phyloP scores from a whole-genome alignment of 768 basidiomycete genomes.

The Collybiopsis luxurians region DNA sequence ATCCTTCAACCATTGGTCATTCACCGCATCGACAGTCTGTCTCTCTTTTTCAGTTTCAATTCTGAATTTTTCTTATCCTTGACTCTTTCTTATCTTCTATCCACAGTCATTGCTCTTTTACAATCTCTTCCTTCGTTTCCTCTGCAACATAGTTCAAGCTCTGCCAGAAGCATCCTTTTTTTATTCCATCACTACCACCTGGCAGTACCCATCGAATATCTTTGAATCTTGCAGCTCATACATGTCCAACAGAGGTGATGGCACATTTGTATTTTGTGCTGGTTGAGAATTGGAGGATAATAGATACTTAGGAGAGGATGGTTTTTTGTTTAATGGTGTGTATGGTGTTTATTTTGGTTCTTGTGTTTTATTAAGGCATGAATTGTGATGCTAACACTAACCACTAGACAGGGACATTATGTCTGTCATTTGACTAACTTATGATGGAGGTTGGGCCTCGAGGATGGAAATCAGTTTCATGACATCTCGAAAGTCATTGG shows the following conservation, averaged over 20 bases:
- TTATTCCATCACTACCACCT: conserved; percentile 74
- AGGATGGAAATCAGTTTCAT: conserved; percentile 69
- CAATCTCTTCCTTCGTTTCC: not conserved
- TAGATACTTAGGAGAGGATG: conserved; percentile 89
- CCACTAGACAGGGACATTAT: conserved; percentile 99
- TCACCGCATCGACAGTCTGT: no score
- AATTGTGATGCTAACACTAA: no score
- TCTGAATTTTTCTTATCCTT: no score
- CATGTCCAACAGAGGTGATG: conserved; percentile 55
- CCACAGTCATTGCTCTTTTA: not conserved
- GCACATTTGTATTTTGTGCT: conserved; percentile 88
- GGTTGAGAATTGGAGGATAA: conserved; percentile 79
- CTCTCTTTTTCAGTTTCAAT: no score
- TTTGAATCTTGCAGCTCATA: conserved; percentile 56
- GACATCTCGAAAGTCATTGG: no score
- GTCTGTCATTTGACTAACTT: conserved; percentile 94
- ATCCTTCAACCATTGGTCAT: no score
- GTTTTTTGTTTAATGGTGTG: conserved; percentile 97
- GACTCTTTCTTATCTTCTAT: no score
- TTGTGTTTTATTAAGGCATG: not conserved
- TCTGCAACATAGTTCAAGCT: conserved; percentile 50
- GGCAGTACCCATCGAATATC: conserved; percentile 67
- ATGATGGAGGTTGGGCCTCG: conserved; percentile 99
- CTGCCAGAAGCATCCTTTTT: conserved; percentile 86
- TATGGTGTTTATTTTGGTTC: conserved; percentile 9